These are phyloP conservation scores for Yamadazyma laniorum DNA, from an alignment of 805 yeast species.

Conservation along the genomic window DNA sequence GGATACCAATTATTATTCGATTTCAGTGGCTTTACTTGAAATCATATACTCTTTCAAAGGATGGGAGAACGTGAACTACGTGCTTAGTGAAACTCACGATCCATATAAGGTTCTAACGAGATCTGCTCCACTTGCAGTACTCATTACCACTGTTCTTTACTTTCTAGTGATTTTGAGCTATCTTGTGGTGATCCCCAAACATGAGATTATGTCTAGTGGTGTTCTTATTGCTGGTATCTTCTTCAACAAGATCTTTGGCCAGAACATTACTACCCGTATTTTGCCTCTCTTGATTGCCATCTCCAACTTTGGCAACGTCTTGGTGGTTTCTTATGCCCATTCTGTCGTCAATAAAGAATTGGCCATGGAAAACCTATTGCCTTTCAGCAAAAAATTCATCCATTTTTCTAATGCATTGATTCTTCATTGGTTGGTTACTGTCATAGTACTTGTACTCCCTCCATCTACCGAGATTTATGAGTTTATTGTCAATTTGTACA, in stretches of 20 bases:
- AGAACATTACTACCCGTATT: constrained; percentile 45
- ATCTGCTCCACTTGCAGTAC: constrained; percentile 60
- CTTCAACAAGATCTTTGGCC: constrained; percentile 58
- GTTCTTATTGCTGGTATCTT: constrained; percentile 63
- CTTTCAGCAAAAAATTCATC: constrained; percentile 48
- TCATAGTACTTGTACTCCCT: constrained; percentile 52
- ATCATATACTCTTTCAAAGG: constrained; percentile 66
- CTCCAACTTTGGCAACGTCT: constrained; percentile 62
- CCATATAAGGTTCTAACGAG: constrained; percentile 57
- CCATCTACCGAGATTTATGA: constrained; percentile 66
- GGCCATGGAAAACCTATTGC: constrained; percentile 51
- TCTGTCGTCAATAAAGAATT: constrained; percentile 58
- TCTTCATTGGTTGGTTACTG: constrained; percentile 57
- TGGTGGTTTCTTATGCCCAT: constrained; percentile 63
- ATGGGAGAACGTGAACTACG: constrained; percentile 70
- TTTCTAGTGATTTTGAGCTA: constrained; percentile 58
- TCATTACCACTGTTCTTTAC: constrained; percentile 51
- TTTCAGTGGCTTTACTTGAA: constrained; percentile 56
- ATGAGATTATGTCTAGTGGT: constrained; percentile 52
- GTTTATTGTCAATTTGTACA: constrained; percentile 58
- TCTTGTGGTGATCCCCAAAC: constrained; percentile 50
- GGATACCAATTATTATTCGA: constrained; percentile 43
- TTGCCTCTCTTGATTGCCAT: constrained; percentile 58
- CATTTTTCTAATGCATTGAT: constrained; percentile 44
- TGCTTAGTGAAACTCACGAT: constrained; percentile 53